Percentiles rank a stretch among this genome's conserved stretches.
These are phyloP conservation scores for Monilinia fructigena DNA, from an alignment of 2,329 filamentous ascomycete species.

Conservation along the genomic window DNA sequence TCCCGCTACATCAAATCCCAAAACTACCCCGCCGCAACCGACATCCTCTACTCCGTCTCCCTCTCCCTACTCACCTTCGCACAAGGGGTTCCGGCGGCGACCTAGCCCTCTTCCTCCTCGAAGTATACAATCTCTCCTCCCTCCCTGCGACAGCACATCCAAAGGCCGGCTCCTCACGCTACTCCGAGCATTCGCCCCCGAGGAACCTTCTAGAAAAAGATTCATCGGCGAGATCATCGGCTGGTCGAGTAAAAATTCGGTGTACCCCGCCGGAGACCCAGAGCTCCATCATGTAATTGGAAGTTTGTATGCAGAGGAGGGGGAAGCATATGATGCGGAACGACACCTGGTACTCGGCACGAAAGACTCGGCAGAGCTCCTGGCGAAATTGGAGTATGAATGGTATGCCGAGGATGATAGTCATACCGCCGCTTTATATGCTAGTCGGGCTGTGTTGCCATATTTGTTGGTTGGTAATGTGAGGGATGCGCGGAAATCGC, in stretches of 20 bases:
- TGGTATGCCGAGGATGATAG: conserved; percentile 92
- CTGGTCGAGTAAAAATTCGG: conserved; percentile 61
- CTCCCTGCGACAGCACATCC: conserved; percentile 69
- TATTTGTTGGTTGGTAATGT: conserved; percentile 90
- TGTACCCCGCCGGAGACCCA: conserved; percentile 82
- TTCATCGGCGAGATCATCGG: conserved; percentile 83
- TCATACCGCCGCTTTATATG: conserved; percentile 83
- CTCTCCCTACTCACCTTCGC: conserved; percentile 83
- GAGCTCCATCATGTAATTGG: conserved; percentile 93
- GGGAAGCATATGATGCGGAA: conserved; percentile 91
- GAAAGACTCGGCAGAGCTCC: conserved; percentile 76
- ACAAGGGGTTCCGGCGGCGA: conserved; percentile 95
- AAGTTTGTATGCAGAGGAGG: conserved; percentile 85
- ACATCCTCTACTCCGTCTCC: conserved; percentile 81
- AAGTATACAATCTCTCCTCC: conserved; percentile 86
- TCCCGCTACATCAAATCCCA: conserved; percentile 86
- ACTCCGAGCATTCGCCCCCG: conserved; percentile 73
- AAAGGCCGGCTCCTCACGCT: conserved; percentile 76
- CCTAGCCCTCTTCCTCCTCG: conserved; percentile 80
- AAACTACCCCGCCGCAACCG: conserved; percentile 82
- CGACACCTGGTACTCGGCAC: conserved; percentile 85
- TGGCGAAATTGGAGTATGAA: conserved; percentile 81
- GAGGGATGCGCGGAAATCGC: conserved; percentile 79
- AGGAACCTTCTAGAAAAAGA: conserved; percentile 89
- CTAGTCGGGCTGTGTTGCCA: conserved; percentile 81